Evolutionary conservation across 2,329 filamentous ascomycete species (phyloP), one percentile per base, ranked within the genome.

Genomic region (Diaporthe citrichinensis): DNA sequence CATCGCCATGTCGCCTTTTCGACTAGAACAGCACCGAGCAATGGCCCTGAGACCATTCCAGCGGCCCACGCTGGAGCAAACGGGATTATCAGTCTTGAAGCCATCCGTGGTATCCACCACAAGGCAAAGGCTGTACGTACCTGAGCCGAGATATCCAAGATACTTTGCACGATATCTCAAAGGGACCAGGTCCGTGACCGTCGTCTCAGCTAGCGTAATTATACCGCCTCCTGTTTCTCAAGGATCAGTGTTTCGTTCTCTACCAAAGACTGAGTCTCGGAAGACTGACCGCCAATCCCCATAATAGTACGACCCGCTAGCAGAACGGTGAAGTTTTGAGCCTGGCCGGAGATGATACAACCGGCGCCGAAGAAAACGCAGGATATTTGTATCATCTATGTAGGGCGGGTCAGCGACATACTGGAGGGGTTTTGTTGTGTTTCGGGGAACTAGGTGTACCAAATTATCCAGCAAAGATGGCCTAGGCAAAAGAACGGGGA

Each of bases 91-190:
- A 68, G 14, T 25, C 46, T 17, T 3, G 2, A 5, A 25, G 31
- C 0, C 3, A 12, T n/a, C 3, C 1, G 7, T 3, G 1, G 7
- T 25, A 36, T 10, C 14, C 46, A 36, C 1, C 4, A 36, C 31
- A 23, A n/a, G 25, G 14, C 1, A 34, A 51, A 39, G 14, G 46
- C 15, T 23, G 1, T 7, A 53, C 65, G 34, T 39, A 68, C 65
- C 65, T 25, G 65, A 68, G 20, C 65, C 65, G 17, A 68, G 65
- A 53, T 68, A 68, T 41, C 65, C 65, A 36, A 68, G 65, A 36
- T 68, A 68, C 31, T 51, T 68, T 15, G 65, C 65, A 14, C 65
- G 65, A 25, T 68, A 68, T 8, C 65, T 68, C 46, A 68, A 28
- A 39, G 65, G 65, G 15, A 68, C 46, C 23, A 68, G 31, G 17